phyloP scores from a whole-genome alignment of 352 stramenopile genomes.

The Globisporangium apiculatum region DNA sequence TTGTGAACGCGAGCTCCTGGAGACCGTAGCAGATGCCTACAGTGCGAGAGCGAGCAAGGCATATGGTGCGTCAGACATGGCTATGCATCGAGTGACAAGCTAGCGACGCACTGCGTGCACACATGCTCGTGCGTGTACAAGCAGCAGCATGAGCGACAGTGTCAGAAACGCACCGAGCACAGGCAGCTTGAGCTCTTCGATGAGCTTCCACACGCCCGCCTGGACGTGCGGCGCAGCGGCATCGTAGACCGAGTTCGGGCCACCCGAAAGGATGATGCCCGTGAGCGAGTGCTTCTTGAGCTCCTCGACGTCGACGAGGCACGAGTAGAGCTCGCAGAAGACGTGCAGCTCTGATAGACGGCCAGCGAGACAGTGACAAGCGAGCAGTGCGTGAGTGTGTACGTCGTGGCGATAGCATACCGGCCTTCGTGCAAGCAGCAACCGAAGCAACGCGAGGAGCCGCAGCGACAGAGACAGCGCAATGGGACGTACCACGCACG shows the following conservation, averaged over 20 bases:
- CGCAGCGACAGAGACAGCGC: neutral
- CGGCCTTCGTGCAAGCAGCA: neutral
- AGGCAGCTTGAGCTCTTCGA: conserved; percentile 93
- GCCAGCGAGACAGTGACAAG: conserved; percentile 11
- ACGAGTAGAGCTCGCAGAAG: conserved; percentile 99
- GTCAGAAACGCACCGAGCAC: conserved; percentile 55
- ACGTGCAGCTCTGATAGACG: conserved; percentile 90
- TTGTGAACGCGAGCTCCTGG: conserved; percentile 94
- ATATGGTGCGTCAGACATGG: too few relatives aligned
- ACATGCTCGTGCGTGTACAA: too few relatives aligned
- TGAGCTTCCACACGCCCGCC: conserved; percentile 93
- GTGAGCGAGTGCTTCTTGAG: conserved; percentile 91
- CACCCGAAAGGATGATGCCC: conserved; percentile 97
- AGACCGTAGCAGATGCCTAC: conserved; percentile 96
- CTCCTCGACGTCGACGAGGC: conserved; percentile 91
- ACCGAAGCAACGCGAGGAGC: neutral
- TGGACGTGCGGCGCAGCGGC: conserved; percentile 92
- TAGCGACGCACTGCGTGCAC: too few relatives aligned
- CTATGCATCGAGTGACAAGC: too few relatives aligned
- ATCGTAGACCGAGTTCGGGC: conserved; percentile 96
- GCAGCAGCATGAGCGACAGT: too few relatives aligned
- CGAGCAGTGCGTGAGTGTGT: neutral
- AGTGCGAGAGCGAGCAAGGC: too few relatives aligned
- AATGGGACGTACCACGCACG: conserved; percentile 76
- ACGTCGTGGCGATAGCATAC: neutral